Evolutionary conservation across 2,329 filamentous ascomycete species (phyloP).

Genomic region (Apiospora koreana): DNA sequence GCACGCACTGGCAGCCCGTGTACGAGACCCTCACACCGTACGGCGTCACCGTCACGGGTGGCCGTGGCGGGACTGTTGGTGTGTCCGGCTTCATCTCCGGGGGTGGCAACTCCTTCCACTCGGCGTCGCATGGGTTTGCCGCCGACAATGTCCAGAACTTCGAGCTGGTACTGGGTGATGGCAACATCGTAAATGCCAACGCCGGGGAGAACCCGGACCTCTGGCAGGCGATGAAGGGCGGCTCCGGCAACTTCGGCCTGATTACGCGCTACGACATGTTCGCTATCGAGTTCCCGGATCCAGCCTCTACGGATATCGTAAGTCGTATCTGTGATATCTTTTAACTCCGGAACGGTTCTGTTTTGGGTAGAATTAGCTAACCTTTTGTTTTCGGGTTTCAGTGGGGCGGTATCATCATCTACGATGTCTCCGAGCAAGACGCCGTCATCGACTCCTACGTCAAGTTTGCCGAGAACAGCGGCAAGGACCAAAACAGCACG

Average conservation of each 20-base stretch:
- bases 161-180: conserved; percentile 44
- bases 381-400: not conserved
- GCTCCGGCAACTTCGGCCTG: conserved; percentile 46
- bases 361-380: too few relatives aligned
- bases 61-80: conserved; percentile 25
- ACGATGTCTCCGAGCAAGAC: conserved; percentile 8
- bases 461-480: conserved; percentile 16
- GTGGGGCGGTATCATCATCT: conserved; percentile 21
- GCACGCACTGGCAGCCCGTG: conserved; percentile 25
- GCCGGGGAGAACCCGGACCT: conserved; percentile 38
- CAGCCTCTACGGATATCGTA: conserved; percentile 11
- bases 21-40: conserved; percentile 19
- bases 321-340: not conserved
- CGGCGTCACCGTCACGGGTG: conserved; percentile 23
- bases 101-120: conserved; percentile 26
- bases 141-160: conserved; percentile 45
- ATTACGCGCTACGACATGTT: conserved; percentile 33
- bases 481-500: conserved; percentile 13
- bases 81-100: conserved; percentile 29
- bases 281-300: conserved; percentile 14
- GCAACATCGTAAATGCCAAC: conserved; percentile 42
- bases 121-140: conserved; percentile 39
- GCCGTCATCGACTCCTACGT: conserved; percentile 19
- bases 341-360: too few relatives aligned
- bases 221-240: conserved; percentile 46